phyloP scores from a whole-genome alignment of 352 stramenopile genomes.

The Globisporangium mamillatum region DNA sequence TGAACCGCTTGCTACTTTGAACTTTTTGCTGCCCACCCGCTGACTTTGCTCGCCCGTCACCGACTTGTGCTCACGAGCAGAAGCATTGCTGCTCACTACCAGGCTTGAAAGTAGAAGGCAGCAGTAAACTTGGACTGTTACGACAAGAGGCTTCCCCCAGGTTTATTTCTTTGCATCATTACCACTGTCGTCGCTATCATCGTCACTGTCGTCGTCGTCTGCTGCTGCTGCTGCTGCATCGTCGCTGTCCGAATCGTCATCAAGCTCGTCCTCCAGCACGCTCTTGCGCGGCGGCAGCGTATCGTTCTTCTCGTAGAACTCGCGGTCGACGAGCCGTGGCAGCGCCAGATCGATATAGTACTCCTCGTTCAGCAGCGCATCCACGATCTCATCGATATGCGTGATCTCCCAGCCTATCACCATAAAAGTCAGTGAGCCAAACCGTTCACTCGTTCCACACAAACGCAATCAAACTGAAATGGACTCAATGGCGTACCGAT shows the following conservation, averaged over 20 bases:
- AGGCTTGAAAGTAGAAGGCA: no score
- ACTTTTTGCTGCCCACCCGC: no score
- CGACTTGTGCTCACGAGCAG: no score
- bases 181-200: slow-evolving; percentile 13
- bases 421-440: neutral
- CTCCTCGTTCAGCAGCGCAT: slow-evolving; percentile 91
- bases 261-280: slow-evolving; percentile 72
- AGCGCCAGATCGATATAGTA: slow-evolving; percentile 94
- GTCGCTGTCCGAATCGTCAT: slow-evolving; percentile 30
- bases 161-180: slow-evolving; percentile 14
- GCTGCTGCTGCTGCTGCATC: slow-evolving; percentile 10
- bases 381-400: slow-evolving; percentile 96
- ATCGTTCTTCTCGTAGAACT: slow-evolving; percentile 80
- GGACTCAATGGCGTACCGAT: slow-evolving; percentile 31
- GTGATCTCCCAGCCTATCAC: slow-evolving; percentile 87
- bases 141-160: no score
- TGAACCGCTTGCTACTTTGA: no score
- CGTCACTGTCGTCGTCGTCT: slow-evolving; percentile 17
- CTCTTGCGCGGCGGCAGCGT: slow-evolving; percentile 61
- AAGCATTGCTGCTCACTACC: no score
- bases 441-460: neutral
- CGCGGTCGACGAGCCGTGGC: slow-evolving; percentile 87
- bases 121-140: no score
- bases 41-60: no score
- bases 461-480: neutral